phyloP scores from a whole-genome alignment of 78 protist genomes.

The Guillardia theta region DNA sequence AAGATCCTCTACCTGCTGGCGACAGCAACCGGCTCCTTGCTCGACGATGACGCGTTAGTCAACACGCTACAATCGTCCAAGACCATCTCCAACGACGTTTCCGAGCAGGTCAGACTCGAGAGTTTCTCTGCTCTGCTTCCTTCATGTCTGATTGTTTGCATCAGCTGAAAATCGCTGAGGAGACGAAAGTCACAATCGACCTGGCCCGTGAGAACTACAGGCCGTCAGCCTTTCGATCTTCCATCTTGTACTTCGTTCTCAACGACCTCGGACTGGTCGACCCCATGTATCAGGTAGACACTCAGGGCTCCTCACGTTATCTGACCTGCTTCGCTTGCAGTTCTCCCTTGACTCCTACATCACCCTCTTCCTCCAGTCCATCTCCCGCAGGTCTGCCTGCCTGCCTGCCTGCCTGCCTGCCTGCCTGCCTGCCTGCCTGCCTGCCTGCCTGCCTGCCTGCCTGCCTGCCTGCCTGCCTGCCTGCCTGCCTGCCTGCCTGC shows the following conservation, averaged over 20 bases:
- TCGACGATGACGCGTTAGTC: slow-evolving; percentile 75
- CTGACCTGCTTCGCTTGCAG: too few species aligned
- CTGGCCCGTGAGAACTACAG: slow-evolving; percentile 53
- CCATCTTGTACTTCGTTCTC: background rate
- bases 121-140: too few species aligned
- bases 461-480: background rate
- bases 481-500: background rate
- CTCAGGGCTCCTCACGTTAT: too few species aligned
- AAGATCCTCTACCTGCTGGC: slow-evolving; percentile 68
- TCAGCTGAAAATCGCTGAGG: slow-evolving; percentile 5
- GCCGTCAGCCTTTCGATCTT: background rate
- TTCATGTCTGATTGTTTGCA: too few species aligned
- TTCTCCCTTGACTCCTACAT: slow-evolving; percentile 74
- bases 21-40: slow-evolving; percentile 57
- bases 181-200: slow-evolving; percentile 64
- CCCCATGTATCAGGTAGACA: slow-evolving; percentile 75
- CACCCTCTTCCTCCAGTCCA: slow-evolving; percentile 51
- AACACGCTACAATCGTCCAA: slow-evolving; percentile 62
- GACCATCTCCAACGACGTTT: slow-evolving; percentile 61
- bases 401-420: background rate
- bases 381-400: slow-evolving; percentile 29
- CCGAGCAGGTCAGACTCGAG: slow-evolving; percentile 56
- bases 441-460: background rate
- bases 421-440: background rate
- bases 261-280: background rate